A percentile compares a stretch with the other conserved stretches of the same genome.
phyloP scores from a whole-genome alignment of 225 moss, liverwort and hornwort species.

The Polytrichum formosum region DNA sequence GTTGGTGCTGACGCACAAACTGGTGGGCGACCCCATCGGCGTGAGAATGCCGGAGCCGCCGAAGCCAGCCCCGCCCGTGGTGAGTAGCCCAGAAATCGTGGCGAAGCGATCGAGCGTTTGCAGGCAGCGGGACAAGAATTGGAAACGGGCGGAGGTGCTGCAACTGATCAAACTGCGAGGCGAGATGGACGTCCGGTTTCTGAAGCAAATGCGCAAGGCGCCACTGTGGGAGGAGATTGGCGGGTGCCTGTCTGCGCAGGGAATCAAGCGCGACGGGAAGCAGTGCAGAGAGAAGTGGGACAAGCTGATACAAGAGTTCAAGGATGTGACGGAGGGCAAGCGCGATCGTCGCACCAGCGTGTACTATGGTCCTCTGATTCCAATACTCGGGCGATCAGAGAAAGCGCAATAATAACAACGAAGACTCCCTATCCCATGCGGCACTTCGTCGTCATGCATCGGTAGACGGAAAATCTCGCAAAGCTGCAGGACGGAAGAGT shows the following conservation, averaged over 20 bases:
- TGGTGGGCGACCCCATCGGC: constrained; percentile 50
- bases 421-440: too few relatives aligned
- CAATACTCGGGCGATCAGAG: constrained; percentile 38
- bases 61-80: constrained; percentile 10
- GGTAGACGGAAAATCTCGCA: too few relatives aligned
- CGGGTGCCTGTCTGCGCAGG: constrained; percentile 43
- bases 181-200: constrained; percentile 67
- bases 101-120: constrained; percentile 22
- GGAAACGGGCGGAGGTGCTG: constrained; percentile 69
- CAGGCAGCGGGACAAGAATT: constrained; percentile 68
- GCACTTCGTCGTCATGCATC: constrained; percentile 1
- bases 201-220: constrained; percentile 49
- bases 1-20: constrained; percentile 64
- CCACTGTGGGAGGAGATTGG: constrained; percentile 69
- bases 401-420: too few relatives aligned
- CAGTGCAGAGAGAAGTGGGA: constrained; percentile 85
- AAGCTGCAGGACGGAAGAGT: too few relatives aligned
- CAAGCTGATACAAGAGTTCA: constrained; percentile 68
- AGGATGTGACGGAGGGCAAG: constrained; percentile 66
- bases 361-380: constrained; percentile 54
- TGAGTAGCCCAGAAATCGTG: constrained; percentile 29
- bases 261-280: constrained; percentile 70
- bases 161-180: constrained; percentile 70
- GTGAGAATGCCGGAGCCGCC: constrained; percentile 19
- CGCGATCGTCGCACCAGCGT: constrained; percentile 62